Base-by-base conservation (phyloP, 1,284 basidiomycete species). In the Ceratobasidium sp. region DNA sequence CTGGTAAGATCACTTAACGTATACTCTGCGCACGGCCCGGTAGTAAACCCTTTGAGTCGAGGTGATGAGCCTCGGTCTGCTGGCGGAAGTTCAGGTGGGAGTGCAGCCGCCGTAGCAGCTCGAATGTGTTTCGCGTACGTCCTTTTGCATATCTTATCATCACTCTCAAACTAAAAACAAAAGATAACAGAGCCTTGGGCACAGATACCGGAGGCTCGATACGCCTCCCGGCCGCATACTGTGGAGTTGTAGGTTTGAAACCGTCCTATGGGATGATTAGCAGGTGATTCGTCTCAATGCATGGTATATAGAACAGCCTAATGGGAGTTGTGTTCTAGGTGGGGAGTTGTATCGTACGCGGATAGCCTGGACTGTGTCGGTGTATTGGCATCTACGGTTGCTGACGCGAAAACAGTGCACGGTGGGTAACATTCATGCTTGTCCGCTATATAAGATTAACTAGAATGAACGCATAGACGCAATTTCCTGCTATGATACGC, bases 171-270 rank as follows among this genome's bases (percentile, higher is more conserved):
- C 48, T 44, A 17, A 15, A 26, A 44, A n/a, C 64, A 7, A 17
- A 50, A 5, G 12, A 57, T 67, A 56, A 74, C 77, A 97, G 96
- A 54, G 95, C 97, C 0, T 84, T 99, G 38, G 95, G 93, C 1
- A 97, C 96, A 0, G 97, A 99, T 83, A 99, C 98, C 0, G 98
- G 97, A 6, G 98, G 97, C 0, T 99, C 97, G 6, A 92, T 94
- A 4, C 90, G 97, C 46, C 87, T 99, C 1, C 98, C 97, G 0
- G 97, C 97, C 0, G 92, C 96, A 0, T 99, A 98, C 83, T 98
- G 96, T 82, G 96, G 97, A 2, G 88, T 98, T 0, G 91, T 94
- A 3, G 97, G 97, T 0, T 86, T 99, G 69, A 99, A 99, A 83
- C 97, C 97, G 0, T 97, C 96, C 0, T 99, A 99, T 82, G 97